These are phyloP conservation scores for Kwoniella botswanensis DNA, from an alignment of 768 basidiomycete species.

Conservation along the genomic window DNA sequence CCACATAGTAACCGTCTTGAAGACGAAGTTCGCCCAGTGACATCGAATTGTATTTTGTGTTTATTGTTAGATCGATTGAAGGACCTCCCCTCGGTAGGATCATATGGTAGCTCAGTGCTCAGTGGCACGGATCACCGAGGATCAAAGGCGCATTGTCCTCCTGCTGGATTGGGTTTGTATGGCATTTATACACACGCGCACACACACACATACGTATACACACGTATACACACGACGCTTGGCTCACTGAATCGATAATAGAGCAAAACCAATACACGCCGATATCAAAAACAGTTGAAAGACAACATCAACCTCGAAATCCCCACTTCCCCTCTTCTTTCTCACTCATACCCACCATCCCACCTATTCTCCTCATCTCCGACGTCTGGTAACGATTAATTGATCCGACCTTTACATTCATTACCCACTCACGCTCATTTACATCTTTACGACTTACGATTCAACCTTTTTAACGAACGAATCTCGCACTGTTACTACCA, in stretches of 20 bases:
- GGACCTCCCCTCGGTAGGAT: background rate
- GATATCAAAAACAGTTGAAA: background rate
- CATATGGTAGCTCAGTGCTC: background rate
- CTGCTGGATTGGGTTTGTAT: background rate
- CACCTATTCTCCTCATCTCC: background rate
- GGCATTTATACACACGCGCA: background rate
- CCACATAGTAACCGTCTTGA: background rate
- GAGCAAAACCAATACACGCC: background rate
- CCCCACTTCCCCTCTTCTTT: background rate
- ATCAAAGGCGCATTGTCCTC: conserved; percentile 8
- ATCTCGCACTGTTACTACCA: background rate
- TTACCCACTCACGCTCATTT: background rate
- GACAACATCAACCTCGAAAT: background rate
- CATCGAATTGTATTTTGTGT: background rate
- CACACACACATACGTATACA: background rate
- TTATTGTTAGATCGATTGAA: background rate
- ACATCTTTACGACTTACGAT: background rate
- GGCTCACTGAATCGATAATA: background rate
- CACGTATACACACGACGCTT: background rate
- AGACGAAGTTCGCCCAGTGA: background rate
- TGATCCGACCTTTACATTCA: background rate
- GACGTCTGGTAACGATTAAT: background rate
- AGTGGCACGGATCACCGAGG: background rate
- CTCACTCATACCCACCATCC: background rate
- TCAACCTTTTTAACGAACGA: background rate